A percentile compares a stretch with the other conserved stretches of the same genome.
Conservation (phyloP, 2,329 filamentous ascomycete species). For the Diaporthe caulivora region DNA sequence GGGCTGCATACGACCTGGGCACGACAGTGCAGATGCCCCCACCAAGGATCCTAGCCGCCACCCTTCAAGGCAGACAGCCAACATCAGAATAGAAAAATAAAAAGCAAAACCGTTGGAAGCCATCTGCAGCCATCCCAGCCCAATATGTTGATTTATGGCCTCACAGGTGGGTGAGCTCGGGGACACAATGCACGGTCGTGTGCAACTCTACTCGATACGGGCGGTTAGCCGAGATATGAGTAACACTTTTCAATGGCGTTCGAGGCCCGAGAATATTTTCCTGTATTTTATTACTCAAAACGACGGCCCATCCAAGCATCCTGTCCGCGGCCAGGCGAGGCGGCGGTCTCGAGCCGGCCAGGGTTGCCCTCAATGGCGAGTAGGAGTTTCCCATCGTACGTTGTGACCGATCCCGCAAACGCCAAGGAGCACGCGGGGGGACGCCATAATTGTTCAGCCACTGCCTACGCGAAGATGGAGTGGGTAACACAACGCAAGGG, state of each 20-base stretch:
- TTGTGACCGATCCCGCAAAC: slow-evolving; percentile 8
- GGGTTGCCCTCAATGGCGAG: no score
- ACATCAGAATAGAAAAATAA: background rate
- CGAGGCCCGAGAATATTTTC: no score
- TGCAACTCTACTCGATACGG: slow-evolving; percentile 5
- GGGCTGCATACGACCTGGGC: slow-evolving; percentile 12
- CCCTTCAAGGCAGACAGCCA: background rate
- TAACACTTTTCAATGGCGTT: no score
- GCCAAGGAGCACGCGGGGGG: background rate
- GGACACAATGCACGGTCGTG: background rate
- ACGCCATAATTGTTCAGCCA: slow-evolving; percentile 10
- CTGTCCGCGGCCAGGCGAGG: background rate
- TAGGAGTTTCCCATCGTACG: background rate
- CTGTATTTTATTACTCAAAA: no score
- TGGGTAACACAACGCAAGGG: background rate
- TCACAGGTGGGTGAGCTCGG: background rate
- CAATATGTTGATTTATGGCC: slow-evolving; percentile 9
- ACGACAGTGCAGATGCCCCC: background rate
- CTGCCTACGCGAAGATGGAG: background rate
- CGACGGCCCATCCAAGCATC: no score
- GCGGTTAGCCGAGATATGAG: slow-evolving; percentile 16
- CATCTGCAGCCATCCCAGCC: slow-evolving; percentile 1
- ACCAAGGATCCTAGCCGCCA: background rate
- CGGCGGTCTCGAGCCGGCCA: background rate
- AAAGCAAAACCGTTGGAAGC: slow-evolving; percentile 23